Percentiles rank a stretch among this genome's conserved stretches.
These are phyloP conservation scores for Eucalyptus regnans DNA, from an alignment of 345 rosid species.

Conservation along the genomic window DNA sequence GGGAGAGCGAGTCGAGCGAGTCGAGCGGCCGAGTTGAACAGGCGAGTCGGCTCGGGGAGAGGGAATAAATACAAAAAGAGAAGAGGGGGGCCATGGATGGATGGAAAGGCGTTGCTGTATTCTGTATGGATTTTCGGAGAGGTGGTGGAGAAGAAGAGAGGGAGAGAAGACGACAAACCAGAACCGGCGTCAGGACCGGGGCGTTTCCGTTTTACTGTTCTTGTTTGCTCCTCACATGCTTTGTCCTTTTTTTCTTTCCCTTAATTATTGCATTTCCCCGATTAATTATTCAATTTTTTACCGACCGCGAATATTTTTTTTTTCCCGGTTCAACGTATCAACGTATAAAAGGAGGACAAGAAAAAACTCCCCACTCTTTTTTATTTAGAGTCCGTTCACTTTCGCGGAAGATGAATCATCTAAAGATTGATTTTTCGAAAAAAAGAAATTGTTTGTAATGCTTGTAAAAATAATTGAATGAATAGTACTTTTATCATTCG, in stretches of 20 bases:
- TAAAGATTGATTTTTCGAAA: not conserved
- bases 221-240: not conserved
- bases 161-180: not conserved
- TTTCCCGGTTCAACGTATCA: too few relatives aligned
- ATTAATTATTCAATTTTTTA: not conserved
- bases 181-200: not conserved
- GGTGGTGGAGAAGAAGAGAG: not conserved
- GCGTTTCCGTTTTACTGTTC: not conserved
- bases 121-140: not conserved
- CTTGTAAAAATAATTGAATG: not conserved
- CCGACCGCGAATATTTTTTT: too few relatives aligned
- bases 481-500: too few relatives aligned
- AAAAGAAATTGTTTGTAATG: fast-evolving
- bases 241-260: not conserved
- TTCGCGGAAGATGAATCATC: not conserved
- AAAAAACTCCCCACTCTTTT: not conserved
- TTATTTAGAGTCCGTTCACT: not conserved
- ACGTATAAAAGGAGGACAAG: not conserved
- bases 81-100: not conserved
- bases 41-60: not conserved
- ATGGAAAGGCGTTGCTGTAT: not conserved
- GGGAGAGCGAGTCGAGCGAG: not conserved
- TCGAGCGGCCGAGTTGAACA: not conserved
- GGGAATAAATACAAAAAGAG: not conserved
- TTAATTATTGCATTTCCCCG: not conserved